These are phyloP conservation scores for Ceratocystis papillata DNA, from an alignment of 2,329 filamentous ascomycete genomes.

Conservation along the genomic window DNA sequence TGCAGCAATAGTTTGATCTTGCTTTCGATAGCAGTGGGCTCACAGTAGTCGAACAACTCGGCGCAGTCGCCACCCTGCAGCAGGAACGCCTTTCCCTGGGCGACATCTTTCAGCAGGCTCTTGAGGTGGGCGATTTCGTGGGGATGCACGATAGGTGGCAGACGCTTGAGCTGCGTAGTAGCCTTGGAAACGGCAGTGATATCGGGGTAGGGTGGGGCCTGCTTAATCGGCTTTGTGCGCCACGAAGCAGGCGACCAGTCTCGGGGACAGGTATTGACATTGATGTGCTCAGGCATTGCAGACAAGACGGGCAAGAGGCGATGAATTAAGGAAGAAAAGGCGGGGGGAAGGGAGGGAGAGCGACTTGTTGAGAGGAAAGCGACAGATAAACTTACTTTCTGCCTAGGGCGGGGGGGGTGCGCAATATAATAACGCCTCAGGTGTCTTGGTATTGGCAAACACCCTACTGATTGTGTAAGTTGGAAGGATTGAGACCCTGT, in stretches of 20 bases:
- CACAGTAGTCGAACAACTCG: constrained; percentile 94
- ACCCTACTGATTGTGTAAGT: background rate
- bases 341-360: background rate
- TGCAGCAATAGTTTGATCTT: constrained; percentile 95
- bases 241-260: constrained; percentile 56
- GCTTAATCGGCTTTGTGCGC: constrained; percentile 68
- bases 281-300: background rate
- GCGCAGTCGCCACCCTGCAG: constrained; percentile 96
- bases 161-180: constrained; percentile 50
- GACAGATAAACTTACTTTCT: background rate
- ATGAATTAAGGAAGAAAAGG: background rate
- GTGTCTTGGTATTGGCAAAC: background rate
- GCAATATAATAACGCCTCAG: background rate
- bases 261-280: background rate
- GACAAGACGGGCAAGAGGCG: background rate
- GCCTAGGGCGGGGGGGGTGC: background rate
- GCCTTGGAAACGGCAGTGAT: constrained; percentile 47
- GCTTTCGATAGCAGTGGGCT: constrained; percentile 76
- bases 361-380: background rate
- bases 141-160: constrained; percentile 71
- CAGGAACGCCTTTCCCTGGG: constrained; percentile 80
- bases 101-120: constrained; percentile 69
- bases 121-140: constrained; percentile 72
- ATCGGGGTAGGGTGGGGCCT: constrained; percentile 60
- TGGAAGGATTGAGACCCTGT: constrained; percentile 4